A percentile compares a stretch with the other conserved stretches of the same genome.
Conservation (phyloP, 306 rosid genomes). For the Cucurbita moschata region DNA sequence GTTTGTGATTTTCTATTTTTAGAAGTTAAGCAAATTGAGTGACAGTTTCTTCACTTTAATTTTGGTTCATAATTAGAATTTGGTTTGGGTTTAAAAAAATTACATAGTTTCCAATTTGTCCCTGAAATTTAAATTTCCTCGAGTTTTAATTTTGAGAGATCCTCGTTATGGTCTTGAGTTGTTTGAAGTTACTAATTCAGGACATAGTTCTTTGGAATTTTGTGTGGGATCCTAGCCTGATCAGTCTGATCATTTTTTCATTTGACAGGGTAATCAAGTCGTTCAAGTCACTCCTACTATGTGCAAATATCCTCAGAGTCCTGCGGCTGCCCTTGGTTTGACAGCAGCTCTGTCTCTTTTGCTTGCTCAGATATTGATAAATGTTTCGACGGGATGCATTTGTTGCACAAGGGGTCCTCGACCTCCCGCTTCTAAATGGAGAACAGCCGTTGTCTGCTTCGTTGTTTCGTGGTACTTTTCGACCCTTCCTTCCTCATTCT, state of each 20-base stretch:
- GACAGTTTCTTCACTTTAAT: not conserved
- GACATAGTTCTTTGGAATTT: not conserved
- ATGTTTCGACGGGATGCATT: constrained; percentile 59
- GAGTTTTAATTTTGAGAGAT: not conserved
- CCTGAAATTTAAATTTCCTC: not conserved
- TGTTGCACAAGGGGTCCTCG: constrained; percentile 50
- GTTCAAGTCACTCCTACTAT: constrained; percentile 6
- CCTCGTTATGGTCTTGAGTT: not conserved
- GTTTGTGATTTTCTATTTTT: not conserved
- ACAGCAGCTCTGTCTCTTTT: constrained; percentile 60
- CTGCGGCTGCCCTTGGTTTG: constrained; percentile 78
- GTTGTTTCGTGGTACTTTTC: constrained; percentile 62
- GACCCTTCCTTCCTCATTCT: not conserved
- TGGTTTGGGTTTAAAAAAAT: not conserved
- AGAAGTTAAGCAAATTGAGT: not conserved
- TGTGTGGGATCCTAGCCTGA: not conserved
- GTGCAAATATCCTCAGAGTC: constrained; percentile 66
- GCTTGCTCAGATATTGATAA: constrained; percentile 47
- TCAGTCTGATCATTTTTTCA: not conserved
- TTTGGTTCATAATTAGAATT: not conserved
- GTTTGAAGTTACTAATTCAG: not conserved
- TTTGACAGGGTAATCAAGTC: constrained; percentile 52
- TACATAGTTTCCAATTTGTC: not conserved
- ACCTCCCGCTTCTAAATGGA: constrained; percentile 46
- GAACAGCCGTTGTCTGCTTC: constrained; percentile 48